A percentile compares a stretch with the other conserved stretches of the same genome.
These are phyloP conservation scores for Aspergillus sparsus DNA, from an alignment of 495 filamentous ascomycete genomes.

Conservation along the genomic window DNA sequence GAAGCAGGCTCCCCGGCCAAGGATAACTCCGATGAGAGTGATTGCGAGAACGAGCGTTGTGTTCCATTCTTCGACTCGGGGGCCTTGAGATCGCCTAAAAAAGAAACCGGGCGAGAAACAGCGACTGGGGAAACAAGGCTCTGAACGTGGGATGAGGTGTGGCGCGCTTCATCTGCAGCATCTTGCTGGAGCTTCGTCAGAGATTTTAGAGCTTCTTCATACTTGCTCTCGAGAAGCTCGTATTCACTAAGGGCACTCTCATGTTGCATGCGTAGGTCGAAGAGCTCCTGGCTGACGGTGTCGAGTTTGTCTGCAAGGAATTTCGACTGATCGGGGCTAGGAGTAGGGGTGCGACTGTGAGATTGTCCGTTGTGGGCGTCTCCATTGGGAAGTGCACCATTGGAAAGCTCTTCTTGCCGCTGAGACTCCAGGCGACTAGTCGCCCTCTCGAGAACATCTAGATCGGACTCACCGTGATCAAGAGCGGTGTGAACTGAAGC, in stretches of 20 bases:
- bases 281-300: slow-evolving; percentile 86
- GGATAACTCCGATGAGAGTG: slow-evolving; percentile 94
- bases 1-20: slow-evolving; percentile 83
- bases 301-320: slow-evolving; percentile 93
- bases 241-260: slow-evolving; percentile 80
- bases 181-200: slow-evolving; percentile 79
- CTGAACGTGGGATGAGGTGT: slow-evolving; percentile 51
- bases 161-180: slow-evolving; percentile 77
- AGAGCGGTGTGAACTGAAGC: slow-evolving; percentile 37
- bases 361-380: not conserved
- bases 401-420: not conserved
- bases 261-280: slow-evolving; percentile 87
- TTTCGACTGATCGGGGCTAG: slow-evolving; percentile 77
- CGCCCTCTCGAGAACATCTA: slow-evolving; percentile 36
- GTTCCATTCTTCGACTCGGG: slow-evolving; percentile 70
- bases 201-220: slow-evolving; percentile 82
- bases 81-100: slow-evolving; percentile 84
- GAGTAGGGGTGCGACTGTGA: slow-evolving; percentile 44
- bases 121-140: slow-evolving; percentile 59
- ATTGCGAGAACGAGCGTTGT: slow-evolving; percentile 86
- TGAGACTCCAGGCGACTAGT: slow-evolving; percentile 34
- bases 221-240: slow-evolving; percentile 81
- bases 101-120: slow-evolving; percentile 75
- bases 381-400: too few species aligned
- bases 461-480: slow-evolving; percentile 30